Evolutionary conservation across 1,139 yeast genomes (phyloP).

Genomic region (Blastobotrys persicus): DNA sequence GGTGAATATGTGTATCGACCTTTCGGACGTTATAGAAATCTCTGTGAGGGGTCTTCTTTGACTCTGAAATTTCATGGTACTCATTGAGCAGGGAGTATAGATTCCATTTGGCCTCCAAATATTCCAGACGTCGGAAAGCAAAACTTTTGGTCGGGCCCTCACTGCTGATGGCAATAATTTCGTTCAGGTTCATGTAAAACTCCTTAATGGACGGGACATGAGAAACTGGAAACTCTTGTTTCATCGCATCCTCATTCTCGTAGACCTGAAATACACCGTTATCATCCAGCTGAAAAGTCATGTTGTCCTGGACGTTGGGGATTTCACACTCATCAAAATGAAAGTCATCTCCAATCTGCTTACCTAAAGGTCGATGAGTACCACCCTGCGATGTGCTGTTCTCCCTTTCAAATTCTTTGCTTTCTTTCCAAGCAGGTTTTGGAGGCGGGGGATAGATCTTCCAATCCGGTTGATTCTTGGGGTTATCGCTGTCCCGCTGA

Average conservation of each 20-base stretch:
- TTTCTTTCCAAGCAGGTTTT: conserved; percentile 80
- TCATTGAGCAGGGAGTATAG: conserved; percentile 83
- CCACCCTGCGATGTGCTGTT: conserved; percentile 13
- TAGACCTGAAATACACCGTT: conserved; percentile 70
- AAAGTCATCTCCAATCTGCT: conserved; percentile 51
- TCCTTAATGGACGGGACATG: conserved; percentile 77
- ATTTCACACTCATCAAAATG: conserved; percentile 58
- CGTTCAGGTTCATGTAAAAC: conserved; percentile 78
- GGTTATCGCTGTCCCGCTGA: conserved; percentile 76
- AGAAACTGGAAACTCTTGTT: conserved; percentile 43
- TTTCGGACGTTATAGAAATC: conserved; percentile 97
- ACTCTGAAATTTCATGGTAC: conserved; percentile 86
- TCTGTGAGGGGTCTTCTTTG: conserved; percentile 84
- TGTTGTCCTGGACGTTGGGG: conserved; percentile 54
- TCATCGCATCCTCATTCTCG: conserved; percentile 38
- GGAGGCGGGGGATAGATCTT: conserved; percentile 91
- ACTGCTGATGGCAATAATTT: conserved; percentile 66
- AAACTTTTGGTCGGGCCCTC: conserved; percentile 98
- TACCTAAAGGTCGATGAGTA: conserved; percentile 13
- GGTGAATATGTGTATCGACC: conserved; percentile 98
- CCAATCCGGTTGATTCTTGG: conserved; percentile 75
- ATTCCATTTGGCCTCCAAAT: conserved; percentile 96
- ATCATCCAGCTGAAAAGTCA: conserved; percentile 51
- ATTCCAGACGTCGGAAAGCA: conserved; percentile 90
- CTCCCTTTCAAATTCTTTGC: conserved; percentile 50